Evolutionary conservation across 345 rosid species (phyloP).

Genomic region (Syzygium aqueum): DNA sequence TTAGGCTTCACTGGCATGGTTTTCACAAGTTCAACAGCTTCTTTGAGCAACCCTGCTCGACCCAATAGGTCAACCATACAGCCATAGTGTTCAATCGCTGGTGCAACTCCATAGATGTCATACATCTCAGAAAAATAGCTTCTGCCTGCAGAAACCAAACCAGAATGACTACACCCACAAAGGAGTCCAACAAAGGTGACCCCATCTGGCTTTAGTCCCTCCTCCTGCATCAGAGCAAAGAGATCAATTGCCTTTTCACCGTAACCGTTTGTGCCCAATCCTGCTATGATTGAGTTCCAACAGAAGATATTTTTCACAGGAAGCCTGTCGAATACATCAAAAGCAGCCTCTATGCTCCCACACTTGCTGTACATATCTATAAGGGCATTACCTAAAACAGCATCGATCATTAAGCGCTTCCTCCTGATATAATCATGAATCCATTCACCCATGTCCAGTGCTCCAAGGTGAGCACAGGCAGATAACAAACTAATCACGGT

Average conservation of each 20-base stretch:
- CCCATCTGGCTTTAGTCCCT: slow-evolving; percentile 1
- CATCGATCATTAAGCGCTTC: neutral
- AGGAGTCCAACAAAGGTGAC: slow-evolving; percentile 3
- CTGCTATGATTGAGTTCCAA: slow-evolving; percentile 4
- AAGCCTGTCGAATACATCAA: neutral
- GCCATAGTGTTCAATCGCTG: slow-evolving; percentile 1
- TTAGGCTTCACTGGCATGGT: slow-evolving; percentile 1
- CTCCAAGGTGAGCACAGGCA: slow-evolving; percentile 2
- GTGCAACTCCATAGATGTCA: neutral
- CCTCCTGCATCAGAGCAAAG: neutral
- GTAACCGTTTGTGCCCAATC: slow-evolving; percentile 1
- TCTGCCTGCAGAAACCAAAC: neutral
- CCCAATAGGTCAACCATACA: slow-evolving; percentile 4
- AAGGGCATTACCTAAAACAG: slow-evolving; percentile 2
- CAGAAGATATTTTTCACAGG: slow-evolving; percentile 1
- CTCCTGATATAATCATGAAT: neutral
- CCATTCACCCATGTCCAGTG: slow-evolving; percentile 1
- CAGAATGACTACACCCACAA: slow-evolving; percentile 2
- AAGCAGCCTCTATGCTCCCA: slow-evolving; percentile 1
- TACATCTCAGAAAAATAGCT: neutral
- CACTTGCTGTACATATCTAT: slow-evolving; percentile 5
- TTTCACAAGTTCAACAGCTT: neutral
- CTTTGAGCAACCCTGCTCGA: slow-evolving; percentile 2
- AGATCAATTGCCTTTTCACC: neutral
- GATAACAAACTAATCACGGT: slow-evolving; percentile 3